These are phyloP conservation scores for Lachancea fermentati DNA, from an alignment of 805 yeast species.

Conservation along the genomic window DNA sequence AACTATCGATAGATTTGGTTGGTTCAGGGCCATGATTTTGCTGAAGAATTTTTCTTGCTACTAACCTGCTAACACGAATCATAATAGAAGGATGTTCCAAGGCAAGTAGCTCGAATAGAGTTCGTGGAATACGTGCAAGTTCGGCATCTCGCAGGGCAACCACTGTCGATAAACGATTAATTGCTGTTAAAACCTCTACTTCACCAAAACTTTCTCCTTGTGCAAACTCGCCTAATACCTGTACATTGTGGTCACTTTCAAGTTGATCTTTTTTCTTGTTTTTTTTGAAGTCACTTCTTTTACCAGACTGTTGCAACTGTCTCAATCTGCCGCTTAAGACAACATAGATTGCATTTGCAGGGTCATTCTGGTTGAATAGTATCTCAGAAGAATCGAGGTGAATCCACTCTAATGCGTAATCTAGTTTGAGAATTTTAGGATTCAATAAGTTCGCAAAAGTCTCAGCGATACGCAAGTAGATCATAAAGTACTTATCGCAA, in stretches of 20 bases:
- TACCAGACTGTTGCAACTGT: slow-evolving; percentile 37
- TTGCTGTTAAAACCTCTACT: slow-evolving; percentile 84
- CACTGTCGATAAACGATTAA: slow-evolving; percentile 59
- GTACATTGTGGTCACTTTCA: slow-evolving; percentile 14
- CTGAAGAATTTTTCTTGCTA: slow-evolving; percentile 51
- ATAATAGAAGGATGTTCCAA: slow-evolving; percentile 82
- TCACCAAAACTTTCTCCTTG: slow-evolving; percentile 95
- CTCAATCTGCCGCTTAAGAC: slow-evolving; percentile 86
- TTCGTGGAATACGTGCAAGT: slow-evolving; percentile 86
- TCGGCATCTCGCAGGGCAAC: slow-evolving; percentile 92
- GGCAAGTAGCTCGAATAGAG: slow-evolving; percentile 79
- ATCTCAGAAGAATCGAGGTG: slow-evolving; percentile 83
- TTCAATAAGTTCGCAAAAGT: slow-evolving; percentile 64
- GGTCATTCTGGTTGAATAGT: slow-evolving; percentile 74
- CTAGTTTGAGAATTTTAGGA: slow-evolving; percentile 63
- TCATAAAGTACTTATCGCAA: slow-evolving; percentile 68
- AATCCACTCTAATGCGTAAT: slow-evolving; percentile 93
- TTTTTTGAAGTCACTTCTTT: slow-evolving; percentile 8
- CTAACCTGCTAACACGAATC: slow-evolving; percentile 82
- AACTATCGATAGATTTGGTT: slow-evolving; percentile 13
- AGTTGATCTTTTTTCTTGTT: slow-evolving; percentile 8
- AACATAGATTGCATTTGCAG: slow-evolving; percentile 85
- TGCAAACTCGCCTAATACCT: slow-evolving; percentile 69
- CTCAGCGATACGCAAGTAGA: slow-evolving; percentile 74
- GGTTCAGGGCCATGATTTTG: slow-evolving; percentile 8